Conservation (phyloP, 176 grass and related monocot species). For the Phoenix dactylifera region DNA sequence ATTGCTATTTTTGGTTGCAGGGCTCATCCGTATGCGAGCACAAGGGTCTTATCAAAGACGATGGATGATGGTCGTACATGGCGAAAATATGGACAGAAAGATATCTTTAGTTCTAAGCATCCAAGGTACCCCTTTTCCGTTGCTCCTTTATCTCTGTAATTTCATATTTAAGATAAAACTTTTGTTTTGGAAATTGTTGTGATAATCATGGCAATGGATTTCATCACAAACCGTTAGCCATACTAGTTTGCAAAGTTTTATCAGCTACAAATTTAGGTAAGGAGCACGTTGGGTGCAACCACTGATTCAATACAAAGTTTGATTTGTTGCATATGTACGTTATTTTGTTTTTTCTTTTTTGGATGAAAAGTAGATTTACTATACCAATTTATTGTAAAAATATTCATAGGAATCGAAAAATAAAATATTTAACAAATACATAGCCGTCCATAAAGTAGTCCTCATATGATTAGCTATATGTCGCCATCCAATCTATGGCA, state of each 20-base stretch:
- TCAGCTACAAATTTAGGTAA: too few relatives aligned
- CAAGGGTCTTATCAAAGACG: constrained; percentile 2
- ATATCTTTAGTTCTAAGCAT: constrained; percentile 23
- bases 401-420: too few relatives aligned
- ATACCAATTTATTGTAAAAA: too few relatives aligned
- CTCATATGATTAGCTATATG: too few relatives aligned
- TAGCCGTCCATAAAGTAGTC: too few relatives aligned
- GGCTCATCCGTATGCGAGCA: constrained; percentile 11
- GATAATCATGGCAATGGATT: neutral
- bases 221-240: too few relatives aligned
- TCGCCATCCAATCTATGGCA: too few relatives aligned
- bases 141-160: neutral
- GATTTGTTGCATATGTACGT: neutral
- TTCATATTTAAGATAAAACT: neutral
- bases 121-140: constrained; percentile 18
- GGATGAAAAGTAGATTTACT: too few relatives aligned
- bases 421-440: too few relatives aligned
- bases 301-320: too few relatives aligned
- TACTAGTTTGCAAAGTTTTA: too few relatives aligned
- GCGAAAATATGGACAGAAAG: constrained; percentile 43
- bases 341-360: neutral
- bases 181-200: neutral
- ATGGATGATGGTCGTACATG: constrained; percentile 21
- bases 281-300: too few relatives aligned
- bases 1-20: constrained; percentile 9